Evolutionary conservation across 1,284 basidiomycete species (phyloP).

Genomic region (Cerrena zonata): DNA sequence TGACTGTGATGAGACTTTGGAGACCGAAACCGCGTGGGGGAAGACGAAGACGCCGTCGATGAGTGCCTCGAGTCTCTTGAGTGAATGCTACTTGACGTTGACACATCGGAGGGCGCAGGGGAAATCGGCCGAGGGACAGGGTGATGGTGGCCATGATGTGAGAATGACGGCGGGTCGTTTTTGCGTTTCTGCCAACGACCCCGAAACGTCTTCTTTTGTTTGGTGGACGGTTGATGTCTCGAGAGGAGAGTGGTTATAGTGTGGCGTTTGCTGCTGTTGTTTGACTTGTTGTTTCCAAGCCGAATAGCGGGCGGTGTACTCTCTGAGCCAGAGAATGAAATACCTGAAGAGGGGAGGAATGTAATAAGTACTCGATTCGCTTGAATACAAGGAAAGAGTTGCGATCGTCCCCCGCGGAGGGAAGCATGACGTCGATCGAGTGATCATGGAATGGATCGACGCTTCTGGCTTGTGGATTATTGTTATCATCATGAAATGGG

Average conservation of each 20-base stretch:
- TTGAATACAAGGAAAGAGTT: not conserved
- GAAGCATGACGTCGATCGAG: not conserved
- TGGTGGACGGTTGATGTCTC: not conserved
- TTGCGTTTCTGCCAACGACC: not conserved
- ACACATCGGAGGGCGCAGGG: not conserved
- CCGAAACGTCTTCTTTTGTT: not conserved
- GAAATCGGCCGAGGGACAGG: not conserved
- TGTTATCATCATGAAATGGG: too few species aligned
- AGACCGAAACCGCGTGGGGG: not conserved
- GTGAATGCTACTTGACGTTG: not conserved
- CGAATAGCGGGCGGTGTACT: constrained; percentile 54
- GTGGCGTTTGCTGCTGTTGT: constrained; percentile 12
- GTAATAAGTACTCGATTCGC: not conserved
- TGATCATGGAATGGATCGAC: not conserved
- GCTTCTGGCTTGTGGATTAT: too few species aligned
- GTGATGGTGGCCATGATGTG: not conserved
- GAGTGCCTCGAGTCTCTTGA: not conserved
- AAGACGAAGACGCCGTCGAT: not conserved
- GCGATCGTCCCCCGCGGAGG: not conserved
- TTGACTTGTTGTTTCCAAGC: constrained; percentile 50
- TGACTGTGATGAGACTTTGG: not conserved
- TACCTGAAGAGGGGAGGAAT: constrained; percentile 37
- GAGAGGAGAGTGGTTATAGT: constrained; percentile 5
- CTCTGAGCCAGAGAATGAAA: constrained; percentile 69
- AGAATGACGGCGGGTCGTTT: not conserved